Evolutionary conservation across 345 rosid species (phyloP).

Genomic region (Eucalyptus pauciflora): DNA sequence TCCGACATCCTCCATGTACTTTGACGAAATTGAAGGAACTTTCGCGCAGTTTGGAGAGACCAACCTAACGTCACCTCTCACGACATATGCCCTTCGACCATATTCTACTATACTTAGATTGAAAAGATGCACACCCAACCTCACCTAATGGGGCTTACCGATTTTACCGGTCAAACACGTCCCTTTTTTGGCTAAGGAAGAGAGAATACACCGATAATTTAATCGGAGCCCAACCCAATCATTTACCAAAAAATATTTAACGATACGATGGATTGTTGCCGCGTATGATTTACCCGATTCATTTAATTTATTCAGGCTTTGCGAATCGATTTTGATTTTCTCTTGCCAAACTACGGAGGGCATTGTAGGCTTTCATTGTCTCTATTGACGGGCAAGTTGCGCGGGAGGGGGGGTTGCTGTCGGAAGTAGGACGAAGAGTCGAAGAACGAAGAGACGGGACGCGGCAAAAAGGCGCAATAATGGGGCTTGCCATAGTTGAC

Average conservation of each 20-base stretch:
- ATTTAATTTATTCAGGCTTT: neutral
- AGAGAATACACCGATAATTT: neutral
- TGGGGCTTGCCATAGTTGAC: neutral
- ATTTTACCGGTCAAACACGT: neutral
- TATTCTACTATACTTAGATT: neutral
- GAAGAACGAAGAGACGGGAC: neutral
- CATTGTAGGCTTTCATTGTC: neutral
- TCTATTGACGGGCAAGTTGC: neutral
- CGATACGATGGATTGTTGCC: neutral
- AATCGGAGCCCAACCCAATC: neutral
- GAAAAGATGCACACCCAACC: neutral
- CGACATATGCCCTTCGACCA: neutral
- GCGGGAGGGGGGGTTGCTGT: neutral
- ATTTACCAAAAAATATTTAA: neutral
- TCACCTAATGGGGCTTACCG: neutral
- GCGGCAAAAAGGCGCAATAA: neutral
- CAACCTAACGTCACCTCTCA: neutral
- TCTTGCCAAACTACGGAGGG: neutral
- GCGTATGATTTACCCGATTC: neutral
- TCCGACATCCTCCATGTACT: neutral
- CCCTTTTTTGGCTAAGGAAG: neutral
- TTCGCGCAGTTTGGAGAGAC: neutral
- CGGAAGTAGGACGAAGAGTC: neutral
- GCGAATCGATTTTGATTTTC: neutral
- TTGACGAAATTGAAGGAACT: neutral